A percentile compares a stretch with the other conserved stretches of the same genome.
Conservation (phyloP, 805 yeast genomes). For the Priceomyces medius region DNA sequence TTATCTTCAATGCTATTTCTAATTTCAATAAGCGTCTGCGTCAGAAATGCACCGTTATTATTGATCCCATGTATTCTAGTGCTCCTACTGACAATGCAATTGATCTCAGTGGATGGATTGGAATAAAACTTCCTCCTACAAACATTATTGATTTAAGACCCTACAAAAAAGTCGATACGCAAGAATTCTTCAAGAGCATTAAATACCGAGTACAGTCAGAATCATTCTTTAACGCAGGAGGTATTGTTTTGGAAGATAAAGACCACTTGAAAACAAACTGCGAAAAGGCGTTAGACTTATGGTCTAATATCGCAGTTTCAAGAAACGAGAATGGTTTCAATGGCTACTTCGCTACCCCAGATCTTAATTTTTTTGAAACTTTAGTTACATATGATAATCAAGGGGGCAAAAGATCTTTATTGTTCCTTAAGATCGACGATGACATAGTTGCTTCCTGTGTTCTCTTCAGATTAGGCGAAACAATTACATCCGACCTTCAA, state of each 20-base stretch:
- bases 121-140: conserved; percentile 34
- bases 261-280: conserved; percentile 34
- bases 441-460: conserved; percentile 40
- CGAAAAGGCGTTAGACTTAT: conserved; percentile 27
- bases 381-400: conserved; percentile 24
- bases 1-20: conserved; percentile 35
- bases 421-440: conserved; percentile 39
- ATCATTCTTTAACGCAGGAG: conserved; percentile 32
- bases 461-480: conserved; percentile 41
- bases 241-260: conserved; percentile 31
- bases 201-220: conserved; percentile 40
- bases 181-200: conserved; percentile 38
- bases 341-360: conserved; percentile 26
- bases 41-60: conserved; percentile 30
- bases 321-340: conserved; percentile 39
- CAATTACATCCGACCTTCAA: conserved; percentile 45
- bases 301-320: conserved; percentile 40
- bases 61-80: conserved; percentile 39
- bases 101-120: conserved; percentile 38
- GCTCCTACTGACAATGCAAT: conserved; percentile 32
- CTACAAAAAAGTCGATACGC: conserved; percentile 24
- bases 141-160: conserved; percentile 43
- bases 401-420: conserved; percentile 26
- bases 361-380: conserved; percentile 24
- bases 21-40: conserved; percentile 28